Evolutionary conservation across 495 filamentous ascomycete species (phyloP).

Genomic region (Bacidia rubella): DNA sequence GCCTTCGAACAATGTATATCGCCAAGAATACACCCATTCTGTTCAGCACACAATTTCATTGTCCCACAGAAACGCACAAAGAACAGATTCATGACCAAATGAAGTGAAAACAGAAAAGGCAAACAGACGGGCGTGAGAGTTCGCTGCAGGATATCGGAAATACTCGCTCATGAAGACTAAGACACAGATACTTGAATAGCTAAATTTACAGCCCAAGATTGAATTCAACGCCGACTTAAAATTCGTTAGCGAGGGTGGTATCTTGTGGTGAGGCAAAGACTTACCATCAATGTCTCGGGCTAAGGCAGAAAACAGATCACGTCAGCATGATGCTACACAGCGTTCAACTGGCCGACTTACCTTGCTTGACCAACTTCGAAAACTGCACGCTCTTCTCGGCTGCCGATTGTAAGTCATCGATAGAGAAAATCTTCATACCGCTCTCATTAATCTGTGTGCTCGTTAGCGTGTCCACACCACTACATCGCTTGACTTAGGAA

Average conservation of each 20-base stretch:
- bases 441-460: slow-evolving; percentile 71
- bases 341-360: slow-evolving; percentile 30
- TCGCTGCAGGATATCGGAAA: too few species aligned
- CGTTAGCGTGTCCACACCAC: slow-evolving; percentile 7
- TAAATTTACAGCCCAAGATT: slow-evolving; percentile 71
- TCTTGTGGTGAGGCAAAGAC: not conserved
- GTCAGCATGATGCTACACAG: not conserved
- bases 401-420: slow-evolving; percentile 92
- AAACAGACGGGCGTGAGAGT: too few species aligned
- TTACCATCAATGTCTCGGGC: slow-evolving; percentile 82
- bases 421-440: slow-evolving; percentile 98
- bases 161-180: too few species aligned
- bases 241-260: not conserved
- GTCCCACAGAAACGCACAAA: too few species aligned
- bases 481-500: not conserved
- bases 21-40: too few species aligned
- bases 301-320: slow-evolving; percentile 17
- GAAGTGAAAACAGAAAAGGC: too few species aligned
- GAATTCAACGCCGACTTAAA: slow-evolving; percentile 74
- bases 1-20: too few species aligned
- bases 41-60: too few species aligned
- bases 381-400: slow-evolving; percentile 98
- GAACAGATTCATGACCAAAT: too few species aligned
- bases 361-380: slow-evolving; percentile 97
- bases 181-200: too few species aligned